A percentile compares a stretch with the other conserved stretches of the same genome.
Conservation (phyloP, 352 stramenopile species). For the Phytophthora aleatoria region DNA sequence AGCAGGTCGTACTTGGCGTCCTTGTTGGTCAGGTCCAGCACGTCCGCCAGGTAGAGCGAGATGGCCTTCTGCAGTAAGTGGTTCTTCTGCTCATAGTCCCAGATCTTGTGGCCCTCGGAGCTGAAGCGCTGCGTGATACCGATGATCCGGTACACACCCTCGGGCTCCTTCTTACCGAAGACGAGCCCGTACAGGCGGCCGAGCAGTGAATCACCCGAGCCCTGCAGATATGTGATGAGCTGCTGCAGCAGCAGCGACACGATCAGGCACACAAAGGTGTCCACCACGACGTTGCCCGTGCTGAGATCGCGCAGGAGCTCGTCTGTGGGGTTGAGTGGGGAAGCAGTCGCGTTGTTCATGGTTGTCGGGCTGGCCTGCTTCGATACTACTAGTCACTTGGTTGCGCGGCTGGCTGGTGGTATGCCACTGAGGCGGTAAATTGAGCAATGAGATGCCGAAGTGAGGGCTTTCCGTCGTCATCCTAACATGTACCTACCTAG, state of each 20-base stretch:
- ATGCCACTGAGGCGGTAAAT: constrained; percentile 4
- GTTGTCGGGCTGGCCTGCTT: neutral
- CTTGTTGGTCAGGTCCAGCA: constrained; percentile 44
- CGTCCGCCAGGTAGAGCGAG: constrained; percentile 45
- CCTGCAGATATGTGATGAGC: constrained; percentile 30
- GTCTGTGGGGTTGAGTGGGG: constrained; percentile 17
- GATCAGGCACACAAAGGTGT: constrained; percentile 52
- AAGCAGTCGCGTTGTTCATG: constrained; percentile 10
- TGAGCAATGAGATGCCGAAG: constrained; percentile 1
- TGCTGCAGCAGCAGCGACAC: constrained; percentile 41
- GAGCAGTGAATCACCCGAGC: constrained; percentile 26
- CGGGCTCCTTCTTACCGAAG: constrained; percentile 15
- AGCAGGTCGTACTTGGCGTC: constrained; percentile 55
- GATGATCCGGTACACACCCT: constrained; percentile 41
- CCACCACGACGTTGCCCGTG: constrained; percentile 47
- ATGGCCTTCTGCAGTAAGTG: constrained; percentile 64
- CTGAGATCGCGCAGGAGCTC: constrained; percentile 40
- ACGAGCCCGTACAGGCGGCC: constrained; percentile 13
- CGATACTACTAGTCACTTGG: neutral
- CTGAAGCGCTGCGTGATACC: constrained; percentile 50
- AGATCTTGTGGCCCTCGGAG: constrained; percentile 37
- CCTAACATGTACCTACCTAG: no score
- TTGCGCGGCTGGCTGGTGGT: neutral
- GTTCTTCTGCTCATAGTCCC: constrained; percentile 50
- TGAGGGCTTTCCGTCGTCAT: neutral